Conservation (phyloP, 331 rosid genomes). For the Spiraea crenata region DNA sequence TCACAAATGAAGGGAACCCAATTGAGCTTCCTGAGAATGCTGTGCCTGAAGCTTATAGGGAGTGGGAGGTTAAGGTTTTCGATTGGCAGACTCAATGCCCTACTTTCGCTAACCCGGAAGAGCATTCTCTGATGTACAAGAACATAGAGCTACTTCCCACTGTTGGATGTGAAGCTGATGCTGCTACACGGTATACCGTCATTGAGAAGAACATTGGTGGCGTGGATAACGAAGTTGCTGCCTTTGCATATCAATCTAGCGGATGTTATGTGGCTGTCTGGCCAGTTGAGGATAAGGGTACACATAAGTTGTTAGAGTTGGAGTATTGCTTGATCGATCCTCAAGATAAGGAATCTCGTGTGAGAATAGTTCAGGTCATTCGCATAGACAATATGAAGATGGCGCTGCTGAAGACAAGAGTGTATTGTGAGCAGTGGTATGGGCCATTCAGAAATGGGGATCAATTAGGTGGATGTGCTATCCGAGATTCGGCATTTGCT, state of each 20-base stretch:
- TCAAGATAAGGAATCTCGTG: slow-evolving; percentile 76
- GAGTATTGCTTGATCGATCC: slow-evolving; percentile 89
- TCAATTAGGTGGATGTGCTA: slow-evolving; percentile 93
- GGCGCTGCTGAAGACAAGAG: slow-evolving; percentile 47
- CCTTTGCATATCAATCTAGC: slow-evolving; percentile 75
- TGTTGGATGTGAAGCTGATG: slow-evolving; percentile 97
- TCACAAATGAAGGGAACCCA: slow-evolving; percentile 61
- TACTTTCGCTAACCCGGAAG: slow-evolving; percentile 76
- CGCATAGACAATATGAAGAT: slow-evolving; percentile 40
- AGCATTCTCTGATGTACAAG: slow-evolving; percentile 53
- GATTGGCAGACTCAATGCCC: slow-evolving; percentile 99
- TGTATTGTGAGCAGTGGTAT: slow-evolving; percentile 91
- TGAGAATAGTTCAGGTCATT: slow-evolving; percentile 72
- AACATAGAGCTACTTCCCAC: slow-evolving; percentile 84
- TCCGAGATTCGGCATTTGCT: slow-evolving; percentile 85
- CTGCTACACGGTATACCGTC: slow-evolving; percentile 66
- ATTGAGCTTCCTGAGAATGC: slow-evolving; percentile 81
- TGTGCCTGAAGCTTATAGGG: slow-evolving; percentile 85
- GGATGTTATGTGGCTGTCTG: slow-evolving; percentile 81
- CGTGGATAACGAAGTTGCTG: slow-evolving; percentile 31
- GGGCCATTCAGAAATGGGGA: slow-evolving; percentile 97
- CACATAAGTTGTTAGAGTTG: slow-evolving; percentile 50
- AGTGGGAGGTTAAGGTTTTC: slow-evolving; percentile 92
- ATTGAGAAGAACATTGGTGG: slow-evolving; percentile 65
- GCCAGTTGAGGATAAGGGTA: slow-evolving; percentile 43